phyloP scores from a whole-genome alignment of 2,329 filamentous ascomycete species.

The Neurospora sp. region DNA sequence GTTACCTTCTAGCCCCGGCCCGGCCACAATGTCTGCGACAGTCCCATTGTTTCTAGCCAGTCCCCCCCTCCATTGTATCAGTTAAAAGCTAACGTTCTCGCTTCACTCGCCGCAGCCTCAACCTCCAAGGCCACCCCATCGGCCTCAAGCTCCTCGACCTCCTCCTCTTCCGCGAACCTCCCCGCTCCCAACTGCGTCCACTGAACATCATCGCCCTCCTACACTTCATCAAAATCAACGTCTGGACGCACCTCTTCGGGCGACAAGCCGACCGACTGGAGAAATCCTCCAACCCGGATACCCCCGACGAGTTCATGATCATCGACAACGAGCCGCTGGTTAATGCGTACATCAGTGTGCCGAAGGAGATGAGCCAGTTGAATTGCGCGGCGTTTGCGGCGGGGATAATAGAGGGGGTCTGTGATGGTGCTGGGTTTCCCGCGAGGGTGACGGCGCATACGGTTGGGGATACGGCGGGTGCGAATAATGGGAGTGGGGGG shows the following conservation, averaged over 20 bases:
- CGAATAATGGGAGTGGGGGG: not conserved
- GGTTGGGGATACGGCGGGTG: constrained; percentile 33
- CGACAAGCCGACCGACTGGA: constrained; percentile 88
- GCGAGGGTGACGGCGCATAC: constrained; percentile 86
- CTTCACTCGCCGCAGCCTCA: constrained; percentile 25
- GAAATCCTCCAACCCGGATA: constrained; percentile 70
- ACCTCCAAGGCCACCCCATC: constrained; percentile 85
- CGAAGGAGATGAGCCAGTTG: constrained; percentile 89
- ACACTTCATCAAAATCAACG: constrained; percentile 85
- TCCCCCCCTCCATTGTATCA: too few species aligned
- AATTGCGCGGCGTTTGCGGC: constrained; percentile 96
- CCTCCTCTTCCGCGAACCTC: constrained; percentile 71
- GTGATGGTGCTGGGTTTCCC: constrained; percentile 84
- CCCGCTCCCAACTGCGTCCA: constrained; percentile 64
- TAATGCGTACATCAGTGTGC: constrained; percentile 87
- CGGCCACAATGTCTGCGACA: too few species aligned
- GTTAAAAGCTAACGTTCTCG: too few species aligned
- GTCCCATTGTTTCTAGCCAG: too few species aligned
- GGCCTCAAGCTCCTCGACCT: constrained; percentile 93
- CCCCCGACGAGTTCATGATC: constrained; percentile 96
- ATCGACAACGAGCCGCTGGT: constrained; percentile 96
- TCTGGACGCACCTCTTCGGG: constrained; percentile 88
- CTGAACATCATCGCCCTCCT: constrained; percentile 84
- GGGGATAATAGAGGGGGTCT: constrained; percentile 89
- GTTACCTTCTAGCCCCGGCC: too few species aligned